Base-by-base conservation (phyloP, 805 yeast genomes). In the Tetrapisispora taiwanensis region DNA sequence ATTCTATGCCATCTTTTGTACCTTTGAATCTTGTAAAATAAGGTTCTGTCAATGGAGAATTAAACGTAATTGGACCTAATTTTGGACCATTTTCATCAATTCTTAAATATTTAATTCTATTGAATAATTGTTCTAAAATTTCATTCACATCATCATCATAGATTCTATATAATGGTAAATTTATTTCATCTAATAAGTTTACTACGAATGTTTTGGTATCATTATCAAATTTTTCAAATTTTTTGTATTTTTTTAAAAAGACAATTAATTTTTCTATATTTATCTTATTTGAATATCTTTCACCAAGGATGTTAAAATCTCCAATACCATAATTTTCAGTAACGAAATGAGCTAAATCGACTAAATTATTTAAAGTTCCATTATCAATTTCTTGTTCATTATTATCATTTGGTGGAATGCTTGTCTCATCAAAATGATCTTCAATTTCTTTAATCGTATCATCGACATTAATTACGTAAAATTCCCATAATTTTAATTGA, bases 41-140 rank as follows among this genome's bases (percentile, higher is more conserved):
- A 4, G 89, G 79, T 62, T 90, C 97, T 2, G 84, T 75, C 32
- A 90, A 68, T 0, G 95, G 95, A 3, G 66, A 58, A 3, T 67
- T 53, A 4, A 65, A 62, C 13, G 76, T 74, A 39, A 86, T 70
- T 32, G 73, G 74, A 3, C 97, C 97, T 49, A 81, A 60, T 52
- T 74, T 72, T 14, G 96, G 96, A 1, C 97, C 97, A 61, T 84
- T 72, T 0, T 67, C 75, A 51, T 86, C 97, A 26, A 92, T 61
- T 46, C 96, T 73, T 48, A 81, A 66, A 56, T 78, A 90, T 51
- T 79, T 77, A 51, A 83, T 83, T 52, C 98, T 74, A 57, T 84
- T 87, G 56, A 70, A 73, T 20, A 90, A 58, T 57, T 89, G 95
- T 42, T 68, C 74, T 48, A 81, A 64, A 38, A 88, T 84, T 9